phyloP scores from a whole-genome alignment of 768 basidiomycete species.

The Leccinum truebloodii region DNA sequence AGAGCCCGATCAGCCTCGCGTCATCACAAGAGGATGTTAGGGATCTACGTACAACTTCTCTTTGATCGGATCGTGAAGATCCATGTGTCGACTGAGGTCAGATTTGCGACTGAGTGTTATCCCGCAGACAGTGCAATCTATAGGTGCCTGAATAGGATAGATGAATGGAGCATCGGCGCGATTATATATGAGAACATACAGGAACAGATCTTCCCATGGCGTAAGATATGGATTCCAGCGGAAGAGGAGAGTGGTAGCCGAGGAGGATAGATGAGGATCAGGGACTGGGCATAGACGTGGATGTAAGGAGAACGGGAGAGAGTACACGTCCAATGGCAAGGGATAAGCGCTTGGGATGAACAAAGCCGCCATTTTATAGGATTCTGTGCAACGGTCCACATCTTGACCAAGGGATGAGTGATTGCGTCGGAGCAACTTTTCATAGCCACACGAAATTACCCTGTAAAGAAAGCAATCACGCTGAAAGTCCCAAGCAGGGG shows the following conservation, averaged over 20 bases:
- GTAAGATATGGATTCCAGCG: background rate
- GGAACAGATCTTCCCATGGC: background rate
- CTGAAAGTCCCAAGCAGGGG: slow-evolving; percentile 13
- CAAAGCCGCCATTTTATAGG: slow-evolving; percentile 21
- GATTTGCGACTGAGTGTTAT: slow-evolving; percentile 22
- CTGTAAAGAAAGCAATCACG: slow-evolving; percentile 24
- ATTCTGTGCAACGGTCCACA: slow-evolving; percentile 6
- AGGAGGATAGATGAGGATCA: background rate
- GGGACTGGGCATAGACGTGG: background rate
- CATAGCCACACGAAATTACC: slow-evolving; percentile 22
- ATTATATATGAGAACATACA: background rate
- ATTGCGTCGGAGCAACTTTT: slow-evolving; percentile 28
- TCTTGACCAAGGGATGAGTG: slow-evolving; percentile 16
- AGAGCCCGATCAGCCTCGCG: slow-evolving; percentile 3
- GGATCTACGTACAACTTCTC: slow-evolving; percentile 24
- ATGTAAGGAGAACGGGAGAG: background rate
- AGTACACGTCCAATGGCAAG: background rate
- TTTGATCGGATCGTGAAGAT: slow-evolving; percentile 23
- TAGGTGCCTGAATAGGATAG: background rate
- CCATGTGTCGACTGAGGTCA: slow-evolving; percentile 32
- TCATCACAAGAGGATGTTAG: background rate
- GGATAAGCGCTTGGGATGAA: slow-evolving; percentile 4
- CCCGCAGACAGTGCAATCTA: slow-evolving; percentile 18
- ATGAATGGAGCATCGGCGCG: background rate
- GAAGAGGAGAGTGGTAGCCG: background rate